These are phyloP conservation scores for Reutealis trisperma DNA, from an alignment of 345 rosid species.

Conservation along the genomic window DNA sequence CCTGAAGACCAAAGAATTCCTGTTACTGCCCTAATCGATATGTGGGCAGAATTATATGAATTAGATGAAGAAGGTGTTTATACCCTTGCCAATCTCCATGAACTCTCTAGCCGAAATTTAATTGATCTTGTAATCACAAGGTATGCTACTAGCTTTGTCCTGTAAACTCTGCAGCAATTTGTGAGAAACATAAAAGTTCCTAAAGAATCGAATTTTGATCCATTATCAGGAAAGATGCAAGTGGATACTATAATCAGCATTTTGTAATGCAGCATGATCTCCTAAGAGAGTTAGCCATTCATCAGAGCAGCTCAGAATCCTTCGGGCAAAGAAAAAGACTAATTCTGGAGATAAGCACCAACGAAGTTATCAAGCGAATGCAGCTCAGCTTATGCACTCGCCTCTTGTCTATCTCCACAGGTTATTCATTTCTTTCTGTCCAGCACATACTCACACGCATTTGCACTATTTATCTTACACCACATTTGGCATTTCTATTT, in stretches of 20 bases:
- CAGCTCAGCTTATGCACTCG: too few relatives aligned
- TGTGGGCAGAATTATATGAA: slow-evolving; percentile 24
- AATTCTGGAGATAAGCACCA: slow-evolving; percentile 17
- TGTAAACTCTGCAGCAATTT: neutral
- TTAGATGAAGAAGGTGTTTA: slow-evolving; percentile 18
- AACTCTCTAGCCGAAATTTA: slow-evolving; percentile 22
- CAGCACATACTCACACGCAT: neutral
- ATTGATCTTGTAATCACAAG: slow-evolving; percentile 18
- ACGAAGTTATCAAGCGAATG: neutral
- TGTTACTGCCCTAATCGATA: slow-evolving; percentile 19
- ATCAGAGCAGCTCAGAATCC: slow-evolving; percentile 13
- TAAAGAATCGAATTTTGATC: too few relatives aligned
- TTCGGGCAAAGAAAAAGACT: slow-evolving; percentile 18
- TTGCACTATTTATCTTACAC: neutral
- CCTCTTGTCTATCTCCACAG: slow-evolving; percentile 31
- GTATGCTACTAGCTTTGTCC: neutral
- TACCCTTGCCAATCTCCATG: slow-evolving; percentile 7
- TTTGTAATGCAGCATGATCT: slow-evolving; percentile 31
- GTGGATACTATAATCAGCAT: slow-evolving; percentile 18
- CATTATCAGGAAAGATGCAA: slow-evolving; percentile 24
- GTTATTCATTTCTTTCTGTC: slow-evolving; percentile 1
- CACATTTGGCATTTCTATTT: neutral
- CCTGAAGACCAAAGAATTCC: slow-evolving; percentile 32
- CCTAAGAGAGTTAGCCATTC: slow-evolving; percentile 34
- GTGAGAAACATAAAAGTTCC: too few relatives aligned